These are phyloP conservation scores for Penicillium sp. DNA, from an alignment of 2,329 filamentous ascomycete genomes.

Conservation along the genomic window DNA sequence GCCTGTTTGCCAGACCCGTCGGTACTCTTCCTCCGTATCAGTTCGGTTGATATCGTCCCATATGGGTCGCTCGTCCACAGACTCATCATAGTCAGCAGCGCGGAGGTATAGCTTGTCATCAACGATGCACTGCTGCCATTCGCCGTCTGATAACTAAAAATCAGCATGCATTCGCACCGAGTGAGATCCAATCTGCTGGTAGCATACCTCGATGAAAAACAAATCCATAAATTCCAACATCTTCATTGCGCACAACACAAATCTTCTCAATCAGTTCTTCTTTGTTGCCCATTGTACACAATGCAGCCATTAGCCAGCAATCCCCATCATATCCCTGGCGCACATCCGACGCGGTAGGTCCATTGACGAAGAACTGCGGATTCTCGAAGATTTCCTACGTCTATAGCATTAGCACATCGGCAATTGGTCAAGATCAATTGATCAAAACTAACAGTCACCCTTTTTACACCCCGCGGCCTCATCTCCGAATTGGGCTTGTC, in stretches of 20 bases:
- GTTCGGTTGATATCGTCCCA: constrained; percentile 73
- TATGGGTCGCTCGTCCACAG: constrained; percentile 69
- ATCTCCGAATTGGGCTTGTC: constrained; percentile 39
- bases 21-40: constrained; percentile 69
- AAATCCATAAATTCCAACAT: constrained; percentile 79
- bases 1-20: constrained; percentile 69
- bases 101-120: constrained; percentile 88
- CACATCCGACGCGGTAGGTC: constrained; percentile 73
- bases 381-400: constrained; percentile 72
- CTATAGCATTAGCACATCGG: constrained; percentile 5
- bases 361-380: constrained; percentile 74
- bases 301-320: constrained; percentile 81
- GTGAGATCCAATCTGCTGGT: no score
- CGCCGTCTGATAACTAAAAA: constrained; percentile 59
- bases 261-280: constrained; percentile 68
- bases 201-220: constrained; percentile 68
- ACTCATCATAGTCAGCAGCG: constrained; percentile 78
- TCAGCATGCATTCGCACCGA: not conserved
- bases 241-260: constrained; percentile 70
- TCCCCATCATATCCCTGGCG: constrained; percentile 76
- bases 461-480: constrained; percentile 69
- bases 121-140: constrained; percentile 89
- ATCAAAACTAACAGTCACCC: constrained; percentile 53
- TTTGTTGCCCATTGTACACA: constrained; percentile 75
- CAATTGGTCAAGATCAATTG: no score